Evolutionary conservation across 257 asterid genomes (phyloP), one percentile per base, ranked within the genome.

Genomic region (Mentha longifolia): DNA sequence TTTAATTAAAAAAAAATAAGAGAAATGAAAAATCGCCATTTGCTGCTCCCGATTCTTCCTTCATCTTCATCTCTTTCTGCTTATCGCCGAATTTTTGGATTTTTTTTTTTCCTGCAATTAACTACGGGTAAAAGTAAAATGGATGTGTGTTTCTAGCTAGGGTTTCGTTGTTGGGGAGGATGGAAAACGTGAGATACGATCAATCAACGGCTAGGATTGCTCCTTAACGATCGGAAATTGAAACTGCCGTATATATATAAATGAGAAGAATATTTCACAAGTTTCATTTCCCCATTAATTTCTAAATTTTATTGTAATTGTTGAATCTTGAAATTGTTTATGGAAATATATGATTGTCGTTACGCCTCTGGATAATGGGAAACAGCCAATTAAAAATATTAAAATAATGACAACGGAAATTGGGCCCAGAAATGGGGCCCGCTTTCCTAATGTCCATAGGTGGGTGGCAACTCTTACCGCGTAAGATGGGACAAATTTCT

Each of bases 201-300:
- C 72, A 60, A 66, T 71, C 45, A 30, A 79, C 80, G 84, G 80
- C 73, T 57, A 31, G 76, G 81, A 76, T 76, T 65, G 71, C n/a
- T 65, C 68, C 15, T 46, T 65, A 20, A 51, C 65, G 68, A 16
- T 41, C 16, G 8, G 8, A 30, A 8, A 19, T 61, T 45, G 65
- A 25, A 64, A 3, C 65, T 73, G 73, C 79, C 75, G 82, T 69
- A 8, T 37, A 37, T 41, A 54, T 70, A 66, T 76, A 72, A 75
- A 76, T 46, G 61, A 57, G 64, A 66, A 50, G 25, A 9, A 42
- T 33, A 33, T 33, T 33, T 22, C 25, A n/a, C n/a, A n/a, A n/a
- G n/a, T n/a, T n/a, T n/a, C n/a, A n/a, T n/a, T n/a, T n/a, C n/a
- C n/a, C n/a, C n/a, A n/a, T n/a, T n/a, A 22, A 22, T 22, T 22